A percentile compares a stretch with the other conserved stretches of the same genome.
These are phyloP conservation scores for Bacidia gigantensis DNA, from an alignment of 495 filamentous ascomycete genomes.

Conservation along the genomic window DNA sequence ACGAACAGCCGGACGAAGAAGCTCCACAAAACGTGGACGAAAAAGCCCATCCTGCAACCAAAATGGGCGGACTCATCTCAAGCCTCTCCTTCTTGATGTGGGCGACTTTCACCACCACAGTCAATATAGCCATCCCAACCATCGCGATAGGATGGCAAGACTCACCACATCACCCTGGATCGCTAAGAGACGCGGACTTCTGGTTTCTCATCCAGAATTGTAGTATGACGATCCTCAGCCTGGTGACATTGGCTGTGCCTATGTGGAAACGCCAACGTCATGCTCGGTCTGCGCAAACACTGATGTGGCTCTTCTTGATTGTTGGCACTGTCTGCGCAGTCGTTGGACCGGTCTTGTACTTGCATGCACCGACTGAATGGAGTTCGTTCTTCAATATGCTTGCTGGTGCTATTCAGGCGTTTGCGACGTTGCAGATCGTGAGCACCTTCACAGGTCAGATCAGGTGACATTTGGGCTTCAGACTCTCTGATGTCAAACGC, in stretches of 20 bases:
- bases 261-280: neutral
- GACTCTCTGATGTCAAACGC: too few relatives aligned
- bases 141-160: slow-evolving; percentile 5
- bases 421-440: slow-evolving; percentile 5
- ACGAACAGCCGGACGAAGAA: too few relatives aligned
- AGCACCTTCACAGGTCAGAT: too few relatives aligned
- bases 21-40: too few relatives aligned
- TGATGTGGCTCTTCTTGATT: neutral
- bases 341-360: neutral
- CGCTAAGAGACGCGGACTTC: slow-evolving; percentile 7
- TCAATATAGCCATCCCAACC: slow-evolving; percentile 1
- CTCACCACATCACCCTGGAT: slow-evolving; percentile 3
- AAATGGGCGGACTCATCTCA: neutral
- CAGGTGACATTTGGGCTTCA: too few relatives aligned
- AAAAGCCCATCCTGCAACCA: too few relatives aligned
- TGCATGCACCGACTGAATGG: slow-evolving; percentile 8
- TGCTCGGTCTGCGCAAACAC: neutral
- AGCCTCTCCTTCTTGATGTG: neutral
- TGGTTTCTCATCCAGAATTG: slow-evolving; percentile 8
- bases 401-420: slow-evolving; percentile 2
- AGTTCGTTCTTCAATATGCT: slow-evolving; percentile 4
- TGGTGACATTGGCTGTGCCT: slow-evolving; percentile 1
- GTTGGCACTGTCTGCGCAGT: neutral
- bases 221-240: neutral
- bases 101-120: neutral